Percentiles rank a stretch among this genome's conserved stretches.
phyloP scores from a whole-genome alignment of 495 filamentous ascomycete genomes.

The Penicillium taxi region DNA sequence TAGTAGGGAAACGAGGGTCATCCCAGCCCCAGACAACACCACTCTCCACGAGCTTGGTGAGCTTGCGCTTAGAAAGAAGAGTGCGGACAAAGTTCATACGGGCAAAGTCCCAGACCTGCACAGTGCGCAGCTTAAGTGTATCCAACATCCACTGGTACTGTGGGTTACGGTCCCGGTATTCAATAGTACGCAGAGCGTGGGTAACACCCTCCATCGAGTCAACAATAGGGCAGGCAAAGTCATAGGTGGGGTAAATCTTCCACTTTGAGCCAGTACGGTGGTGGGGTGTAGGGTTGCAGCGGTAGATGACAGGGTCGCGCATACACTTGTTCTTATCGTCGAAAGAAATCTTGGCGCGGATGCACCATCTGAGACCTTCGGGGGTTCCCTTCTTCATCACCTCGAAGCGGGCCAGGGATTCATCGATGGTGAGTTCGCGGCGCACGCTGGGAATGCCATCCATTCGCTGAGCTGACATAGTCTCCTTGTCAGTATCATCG shows the following conservation, averaged over 20 bases:
- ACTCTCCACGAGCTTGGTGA: conserved; percentile 83
- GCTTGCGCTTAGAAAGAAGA: conserved; percentile 87
- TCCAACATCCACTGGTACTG: conserved; percentile 97
- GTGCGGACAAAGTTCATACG: conserved; percentile 94
- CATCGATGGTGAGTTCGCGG: conserved; percentile 68
- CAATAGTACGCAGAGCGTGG: conserved; percentile 88
- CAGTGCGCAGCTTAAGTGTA: conserved; percentile 72
- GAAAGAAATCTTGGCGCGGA: conserved; percentile 81
- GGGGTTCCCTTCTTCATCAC: conserved; percentile 79
- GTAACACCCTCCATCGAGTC: conserved; percentile 89
- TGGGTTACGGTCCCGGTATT: conserved; percentile 94
- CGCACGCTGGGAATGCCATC: conserved; percentile 66
- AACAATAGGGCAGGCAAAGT: conserved; percentile 87
- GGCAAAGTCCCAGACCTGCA: conserved; percentile 96
- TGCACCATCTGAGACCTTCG: conserved; percentile 72
- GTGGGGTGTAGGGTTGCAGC: conserved; percentile 68
- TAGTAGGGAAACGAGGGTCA: conserved; percentile 89
- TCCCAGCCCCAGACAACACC: conserved; percentile 91
- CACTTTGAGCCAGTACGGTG: conserved; percentile 84
- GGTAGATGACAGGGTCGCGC: conserved; percentile 92
- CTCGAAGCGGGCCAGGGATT: conserved; percentile 72
- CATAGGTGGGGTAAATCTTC: conserved; percentile 96
- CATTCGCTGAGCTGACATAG: conserved; percentile 73
- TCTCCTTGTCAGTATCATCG: conserved; percentile 81
- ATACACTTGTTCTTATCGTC: conserved; percentile 79